Conservation (phyloP, 345 rosid genomes). For the Camelina hispida region DNA sequence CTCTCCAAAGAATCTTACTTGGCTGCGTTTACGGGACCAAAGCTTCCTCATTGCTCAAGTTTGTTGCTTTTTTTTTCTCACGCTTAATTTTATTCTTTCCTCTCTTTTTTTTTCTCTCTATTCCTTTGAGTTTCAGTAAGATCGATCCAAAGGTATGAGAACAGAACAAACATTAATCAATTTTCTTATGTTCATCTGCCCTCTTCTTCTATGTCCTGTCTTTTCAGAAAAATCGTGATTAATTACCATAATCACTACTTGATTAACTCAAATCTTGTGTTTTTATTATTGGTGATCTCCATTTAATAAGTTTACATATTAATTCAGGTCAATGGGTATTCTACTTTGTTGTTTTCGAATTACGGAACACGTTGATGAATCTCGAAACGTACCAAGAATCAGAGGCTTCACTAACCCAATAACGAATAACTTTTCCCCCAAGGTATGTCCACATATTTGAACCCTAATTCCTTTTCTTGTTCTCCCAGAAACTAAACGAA, state of each 20-base stretch:
- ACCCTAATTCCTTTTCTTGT: conserved; percentile 20
- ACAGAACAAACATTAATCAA: background rate
- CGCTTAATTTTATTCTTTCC: conserved; percentile 22
- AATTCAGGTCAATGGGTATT: conserved; percentile 37
- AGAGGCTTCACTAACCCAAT: conserved; percentile 7
- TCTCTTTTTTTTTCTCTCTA: background rate
- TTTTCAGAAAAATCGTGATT: background rate
- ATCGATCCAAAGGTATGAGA: conserved; percentile 22
- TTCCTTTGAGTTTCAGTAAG: background rate
- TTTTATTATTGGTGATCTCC: background rate
- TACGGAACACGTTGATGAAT: background rate
- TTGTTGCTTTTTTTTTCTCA: conserved; percentile 19
- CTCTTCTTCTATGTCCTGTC: conserved; percentile 1
- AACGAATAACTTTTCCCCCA: conserved; percentile 25
- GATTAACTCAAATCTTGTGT: background rate
- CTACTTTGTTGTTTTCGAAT: conserved; percentile 34
- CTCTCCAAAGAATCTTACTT: conserved; percentile 38
- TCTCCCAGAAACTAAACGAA: background rate
- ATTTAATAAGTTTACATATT: background rate
- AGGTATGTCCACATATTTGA: conserved; percentile 28
- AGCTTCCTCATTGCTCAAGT: conserved; percentile 11
- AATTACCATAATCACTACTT: conserved; percentile 9
- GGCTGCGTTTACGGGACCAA: conserved; percentile 40
- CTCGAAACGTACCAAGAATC: conserved; percentile 16
- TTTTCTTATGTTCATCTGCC: conserved; percentile 20